A percentile compares a stretch with the other conserved stretches of the same genome.
These are phyloP conservation scores for Syzygium oleosum DNA, from an alignment of 345 rosid species.

Conservation along the genomic window DNA sequence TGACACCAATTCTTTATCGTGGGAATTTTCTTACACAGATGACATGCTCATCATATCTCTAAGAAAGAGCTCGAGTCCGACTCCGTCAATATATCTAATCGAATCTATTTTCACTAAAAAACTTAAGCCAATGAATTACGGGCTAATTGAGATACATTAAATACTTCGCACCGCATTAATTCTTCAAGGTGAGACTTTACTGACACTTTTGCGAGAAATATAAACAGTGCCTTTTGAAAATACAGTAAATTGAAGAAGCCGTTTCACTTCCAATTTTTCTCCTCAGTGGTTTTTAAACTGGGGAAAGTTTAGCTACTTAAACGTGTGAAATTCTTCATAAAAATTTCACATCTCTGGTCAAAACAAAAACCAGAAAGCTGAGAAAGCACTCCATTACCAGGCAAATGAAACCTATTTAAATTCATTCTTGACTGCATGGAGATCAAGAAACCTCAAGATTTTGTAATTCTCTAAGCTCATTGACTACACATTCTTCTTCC, in stretches of 20 bases:
- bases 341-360: neutral
- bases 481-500: neutral
- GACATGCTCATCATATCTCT: fast-evolving
- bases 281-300: neutral
- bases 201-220: neutral
- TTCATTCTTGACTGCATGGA: neutral
- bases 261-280: neutral
- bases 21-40: neutral
- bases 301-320: neutral
- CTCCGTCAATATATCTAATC: fast-evolving
- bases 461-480: neutral
- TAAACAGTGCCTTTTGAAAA: fast-evolving
- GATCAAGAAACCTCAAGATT: neutral
- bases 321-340: neutral
- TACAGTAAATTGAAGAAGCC: neutral
- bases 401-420: neutral
- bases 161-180: neutral
- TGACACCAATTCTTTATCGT: neutral
- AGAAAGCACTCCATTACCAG: neutral
- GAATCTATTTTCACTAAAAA: fast-evolving
- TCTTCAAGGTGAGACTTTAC: fast-evolving
- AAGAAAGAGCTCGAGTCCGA: fast-evolving
- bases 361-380: neutral
- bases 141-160: neutral
- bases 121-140: neutral